phyloP scores from a whole-genome alignment of 1,284 basidiomycete species.

The Cutaneotrichosporon sp. region DNA sequence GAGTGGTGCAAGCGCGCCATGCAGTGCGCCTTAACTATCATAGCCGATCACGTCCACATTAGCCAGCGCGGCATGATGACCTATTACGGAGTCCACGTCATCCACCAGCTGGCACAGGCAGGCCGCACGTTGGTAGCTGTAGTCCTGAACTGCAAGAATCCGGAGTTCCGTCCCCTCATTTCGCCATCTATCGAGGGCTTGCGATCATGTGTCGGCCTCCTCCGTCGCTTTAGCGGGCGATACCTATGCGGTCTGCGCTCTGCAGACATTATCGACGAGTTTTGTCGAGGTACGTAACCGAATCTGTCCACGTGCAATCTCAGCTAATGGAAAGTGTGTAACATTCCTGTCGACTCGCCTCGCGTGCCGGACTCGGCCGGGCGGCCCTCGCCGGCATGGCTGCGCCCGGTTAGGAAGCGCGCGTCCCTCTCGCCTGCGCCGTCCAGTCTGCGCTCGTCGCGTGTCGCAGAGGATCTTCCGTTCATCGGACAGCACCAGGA shows the following conservation, averaged over 20 bases:
- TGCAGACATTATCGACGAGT: constrained; percentile 85
- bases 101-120: constrained; percentile 87
- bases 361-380: constrained; percentile 52
- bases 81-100: constrained; percentile 87
- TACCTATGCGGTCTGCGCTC: constrained; percentile 74
- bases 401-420: constrained; percentile 70
- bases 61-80: constrained; percentile 77
- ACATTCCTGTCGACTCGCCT: constrained; percentile 71
- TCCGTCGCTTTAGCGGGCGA: constrained; percentile 53
- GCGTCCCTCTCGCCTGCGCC: constrained; percentile 40
- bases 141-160: constrained; percentile 59
- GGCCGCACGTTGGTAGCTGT: constrained; percentile 80
- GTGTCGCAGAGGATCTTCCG: constrained; percentile 41
- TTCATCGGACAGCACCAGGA: constrained; percentile 14
- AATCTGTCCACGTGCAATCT: not conserved
- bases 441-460: constrained; percentile 49
- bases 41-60: constrained; percentile 73
- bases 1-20: constrained; percentile 55
- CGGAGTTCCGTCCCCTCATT: constrained; percentile 59
- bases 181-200: constrained; percentile 73
- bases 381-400: constrained; percentile 70
- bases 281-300: constrained; percentile 68
- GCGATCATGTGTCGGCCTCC: constrained; percentile 72
- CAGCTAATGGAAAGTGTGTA: constrained; percentile 59
- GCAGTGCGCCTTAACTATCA: constrained; percentile 58